A percentile compares a stretch with the other conserved stretches of the same genome.
Evolutionary conservation across 2,329 filamentous ascomycete genomes (phyloP).

Genomic region (Neofusicoccum parvum): DNA sequence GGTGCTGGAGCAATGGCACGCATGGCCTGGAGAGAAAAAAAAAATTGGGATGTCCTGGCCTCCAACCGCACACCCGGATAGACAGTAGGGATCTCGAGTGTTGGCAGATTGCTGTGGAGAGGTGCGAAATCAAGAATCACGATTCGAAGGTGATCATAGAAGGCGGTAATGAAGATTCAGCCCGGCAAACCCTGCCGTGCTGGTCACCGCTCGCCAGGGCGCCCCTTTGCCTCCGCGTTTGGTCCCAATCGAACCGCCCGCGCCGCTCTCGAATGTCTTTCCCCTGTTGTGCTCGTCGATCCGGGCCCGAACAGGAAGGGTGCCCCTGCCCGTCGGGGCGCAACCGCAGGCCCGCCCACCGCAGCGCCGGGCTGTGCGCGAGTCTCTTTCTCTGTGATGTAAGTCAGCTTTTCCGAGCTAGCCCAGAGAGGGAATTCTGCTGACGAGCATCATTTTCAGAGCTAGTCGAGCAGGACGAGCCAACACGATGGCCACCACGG

Average conservation of each 20-base stretch:
- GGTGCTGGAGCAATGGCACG: neutral
- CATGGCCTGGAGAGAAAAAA: neutral
- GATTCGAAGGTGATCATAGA: neutral
- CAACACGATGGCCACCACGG: conserved; percentile 11
- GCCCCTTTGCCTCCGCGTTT: conserved; percentile 9
- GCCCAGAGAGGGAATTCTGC: neutral
- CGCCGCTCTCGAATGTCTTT: neutral
- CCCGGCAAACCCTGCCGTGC: conserved; percentile 7
- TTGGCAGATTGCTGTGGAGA: conserved; percentile 11
- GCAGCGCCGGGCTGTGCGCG: neutral
- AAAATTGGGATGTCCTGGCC: conserved; percentile 4
- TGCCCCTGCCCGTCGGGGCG: neutral
- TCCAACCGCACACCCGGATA: neutral
- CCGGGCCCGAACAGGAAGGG: neutral
- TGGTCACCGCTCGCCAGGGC: conserved; percentile 13
- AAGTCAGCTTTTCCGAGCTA: conserved; percentile 1
- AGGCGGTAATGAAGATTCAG: conserved; percentile 2
- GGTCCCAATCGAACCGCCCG: neutral
- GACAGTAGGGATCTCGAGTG: neutral
- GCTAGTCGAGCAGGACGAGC: conserved; percentile 5
- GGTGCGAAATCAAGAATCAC: conserved; percentile 6
- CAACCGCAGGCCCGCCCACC: conserved; percentile 14
- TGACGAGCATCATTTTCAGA: conserved; percentile 21
- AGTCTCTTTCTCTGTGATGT: neutral
- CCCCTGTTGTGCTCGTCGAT: conserved; percentile 11